phyloP scores from a whole-genome alignment of 1,284 basidiomycete genomes.

The Cutaneotrichosporon cavernicola region DNA sequence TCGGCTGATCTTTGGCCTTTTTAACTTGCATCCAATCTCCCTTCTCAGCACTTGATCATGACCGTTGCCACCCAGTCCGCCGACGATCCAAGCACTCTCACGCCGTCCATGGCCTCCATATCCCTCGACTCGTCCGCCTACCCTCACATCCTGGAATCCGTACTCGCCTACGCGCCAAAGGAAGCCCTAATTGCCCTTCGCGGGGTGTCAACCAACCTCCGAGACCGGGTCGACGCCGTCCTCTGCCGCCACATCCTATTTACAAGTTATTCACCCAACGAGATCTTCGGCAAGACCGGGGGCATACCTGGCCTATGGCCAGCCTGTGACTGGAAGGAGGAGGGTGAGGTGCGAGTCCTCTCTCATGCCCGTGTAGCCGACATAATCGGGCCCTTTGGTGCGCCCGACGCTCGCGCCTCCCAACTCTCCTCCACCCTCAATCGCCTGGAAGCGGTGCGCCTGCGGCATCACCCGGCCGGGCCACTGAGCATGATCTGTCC shows the following conservation, averaged over 20 bases:
- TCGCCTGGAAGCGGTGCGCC: slow-evolving; percentile 9
- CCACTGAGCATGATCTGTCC: slow-evolving; percentile 2
- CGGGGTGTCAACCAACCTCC: slow-evolving; percentile 10
- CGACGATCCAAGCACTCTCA: not conserved
- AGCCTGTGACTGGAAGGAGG: not conserved
- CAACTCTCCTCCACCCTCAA: slow-evolving; percentile 5
- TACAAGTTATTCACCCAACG: slow-evolving; percentile 9
- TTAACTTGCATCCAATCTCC: not conserved
- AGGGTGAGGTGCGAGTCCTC: slow-evolving; percentile 12
- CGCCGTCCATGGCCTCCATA: not conserved
- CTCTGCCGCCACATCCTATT: slow-evolving; percentile 20
- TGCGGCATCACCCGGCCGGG: slow-evolving; percentile 16
- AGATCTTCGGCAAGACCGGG: not conserved
- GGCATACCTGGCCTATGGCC: slow-evolving; percentile 15
- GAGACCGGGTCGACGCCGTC: slow-evolving; percentile 18
- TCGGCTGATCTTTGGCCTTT: not conserved
- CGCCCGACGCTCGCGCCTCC: slow-evolving; percentile 5
- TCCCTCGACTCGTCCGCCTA: slow-evolving; percentile 8
- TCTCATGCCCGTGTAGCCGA: slow-evolving; percentile 17
- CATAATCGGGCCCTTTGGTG: slow-evolving; percentile 14
- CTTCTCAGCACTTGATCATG: not conserved
- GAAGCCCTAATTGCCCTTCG: slow-evolving; percentile 15
- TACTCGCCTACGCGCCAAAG: slow-evolving; percentile 12
- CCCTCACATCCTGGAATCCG: slow-evolving; percentile 20
- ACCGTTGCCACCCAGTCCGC: slow-evolving; percentile 1